Conservation (phyloP, 805 yeast genomes). For the Kodamaea fukazawae region DNA sequence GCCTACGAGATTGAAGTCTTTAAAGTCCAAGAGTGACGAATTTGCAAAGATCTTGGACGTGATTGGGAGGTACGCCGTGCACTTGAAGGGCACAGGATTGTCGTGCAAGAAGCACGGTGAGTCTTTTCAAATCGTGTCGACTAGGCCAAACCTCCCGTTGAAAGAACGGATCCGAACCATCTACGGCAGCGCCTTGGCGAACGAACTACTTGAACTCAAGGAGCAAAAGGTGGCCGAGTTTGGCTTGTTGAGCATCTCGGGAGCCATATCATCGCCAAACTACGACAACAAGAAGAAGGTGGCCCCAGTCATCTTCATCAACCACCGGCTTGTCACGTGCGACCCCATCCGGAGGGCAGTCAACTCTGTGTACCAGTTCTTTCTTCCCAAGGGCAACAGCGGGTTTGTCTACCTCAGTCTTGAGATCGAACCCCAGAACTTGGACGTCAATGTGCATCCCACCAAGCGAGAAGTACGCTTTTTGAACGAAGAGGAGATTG, state of each 20-base stretch:
- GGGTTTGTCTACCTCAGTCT: conserved; percentile 78
- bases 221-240: conserved; percentile 3
- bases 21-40: conserved; percentile 70
- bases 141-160: conserved; percentile 47
- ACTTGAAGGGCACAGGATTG: conserved; percentile 66
- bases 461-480: conserved; percentile 91
- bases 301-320: conserved; percentile 78
- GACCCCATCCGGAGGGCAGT: conserved; percentile 77
- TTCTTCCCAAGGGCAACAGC: conserved; percentile 70
- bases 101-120: conserved; percentile 81
- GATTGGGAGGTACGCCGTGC: conserved; percentile 78
- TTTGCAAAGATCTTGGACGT: conserved; percentile 75
- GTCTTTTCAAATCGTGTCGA: conserved; percentile 59
- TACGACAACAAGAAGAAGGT: conserved; percentile 63
- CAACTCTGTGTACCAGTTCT: conserved; percentile 55
- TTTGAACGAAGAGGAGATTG: conserved; percentile 80
- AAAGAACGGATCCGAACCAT: conserved; percentile 72
- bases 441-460: conserved; percentile 95
- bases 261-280: conserved; percentile 69
- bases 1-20: conserved; percentile 70
- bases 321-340: conserved; percentile 76
- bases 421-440: conserved; percentile 60
- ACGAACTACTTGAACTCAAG: conserved; percentile 47
- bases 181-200: conserved; percentile 68
- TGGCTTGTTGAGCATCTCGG: conserved; percentile 56